A percentile compares a stretch with the other conserved stretches of the same genome.
Evolutionary conservation across 2,329 filamentous ascomycete species (phyloP).

Genomic region (Cercospora sp.): DNA sequence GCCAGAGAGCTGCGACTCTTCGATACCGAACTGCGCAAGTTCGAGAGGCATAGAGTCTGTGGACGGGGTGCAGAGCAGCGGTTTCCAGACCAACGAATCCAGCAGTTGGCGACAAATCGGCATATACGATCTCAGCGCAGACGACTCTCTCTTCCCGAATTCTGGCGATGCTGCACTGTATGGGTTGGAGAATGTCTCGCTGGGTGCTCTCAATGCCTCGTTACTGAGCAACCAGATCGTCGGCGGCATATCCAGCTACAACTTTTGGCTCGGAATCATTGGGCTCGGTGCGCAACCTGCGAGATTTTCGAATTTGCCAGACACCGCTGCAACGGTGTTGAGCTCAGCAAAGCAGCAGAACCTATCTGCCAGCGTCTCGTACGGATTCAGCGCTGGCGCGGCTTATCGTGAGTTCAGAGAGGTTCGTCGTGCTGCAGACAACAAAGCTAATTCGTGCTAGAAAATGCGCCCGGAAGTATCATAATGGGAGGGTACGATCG

Average conservation of each 20-base stretch:
- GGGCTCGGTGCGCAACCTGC: conserved; percentile 30
- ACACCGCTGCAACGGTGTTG: conserved; percentile 3
- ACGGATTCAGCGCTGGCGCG: conserved; percentile 17
- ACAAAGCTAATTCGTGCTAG: background rate
- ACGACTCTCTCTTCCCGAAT: conserved; percentile 7
- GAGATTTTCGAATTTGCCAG: conserved; percentile 22
- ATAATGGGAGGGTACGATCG: conserved; percentile 46
- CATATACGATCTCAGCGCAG: conserved; percentile 9
- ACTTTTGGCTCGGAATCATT: conserved; percentile 40
- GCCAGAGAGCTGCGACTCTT: conserved; percentile 11
- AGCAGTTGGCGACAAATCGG: conserved; percentile 11
- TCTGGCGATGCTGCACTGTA: conserved; percentile 9
- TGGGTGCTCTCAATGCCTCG: background rate
- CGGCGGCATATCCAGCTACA: conserved; percentile 22
- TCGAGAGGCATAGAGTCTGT: conserved; percentile 10
- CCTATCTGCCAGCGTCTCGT: conserved; percentile 10
- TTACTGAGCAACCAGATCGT: conserved; percentile 5
- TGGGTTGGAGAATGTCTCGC: conserved; percentile 15
- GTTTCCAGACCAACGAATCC: conserved; percentile 16
- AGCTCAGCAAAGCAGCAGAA: background rate
- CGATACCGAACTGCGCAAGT: conserved; percentile 5
- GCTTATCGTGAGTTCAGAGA: conserved; percentile 9
- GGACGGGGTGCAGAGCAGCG: conserved; percentile 2
- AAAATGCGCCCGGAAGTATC: conserved; percentile 13
- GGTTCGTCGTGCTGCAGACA: background rate